A percentile compares a stretch with the other conserved stretches of the same genome.
phyloP scores from a whole-genome alignment of 495 filamentous ascomycete species.

The Aspergillus egyptiacus region DNA sequence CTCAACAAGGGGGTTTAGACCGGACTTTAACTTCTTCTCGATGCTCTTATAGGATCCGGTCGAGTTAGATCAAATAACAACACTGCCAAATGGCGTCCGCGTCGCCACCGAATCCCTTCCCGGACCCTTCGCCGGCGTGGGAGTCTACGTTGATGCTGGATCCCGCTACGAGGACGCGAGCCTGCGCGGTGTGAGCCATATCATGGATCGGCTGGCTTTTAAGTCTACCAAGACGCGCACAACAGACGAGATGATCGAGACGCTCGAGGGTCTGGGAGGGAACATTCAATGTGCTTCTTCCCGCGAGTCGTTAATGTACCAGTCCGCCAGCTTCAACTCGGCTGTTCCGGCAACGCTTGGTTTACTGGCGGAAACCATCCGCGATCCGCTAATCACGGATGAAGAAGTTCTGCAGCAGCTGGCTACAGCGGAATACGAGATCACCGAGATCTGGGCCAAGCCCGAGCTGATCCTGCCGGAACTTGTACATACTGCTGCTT shows the following conservation, averaged over 20 bases:
- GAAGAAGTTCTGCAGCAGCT: conserved; percentile 83
- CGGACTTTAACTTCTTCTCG: conserved; percentile 9
- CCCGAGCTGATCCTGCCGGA: conserved; percentile 95
- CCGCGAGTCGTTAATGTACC: conserved; percentile 96
- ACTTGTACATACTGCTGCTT: conserved; percentile 89
- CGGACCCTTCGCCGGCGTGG: conserved; percentile 90
- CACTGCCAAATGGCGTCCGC: conserved; percentile 85
- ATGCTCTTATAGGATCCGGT: conserved; percentile 78
- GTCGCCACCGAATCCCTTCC: conserved; percentile 94
- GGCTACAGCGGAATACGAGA: conserved; percentile 88
- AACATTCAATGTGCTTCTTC: conserved; percentile 96
- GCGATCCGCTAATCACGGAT: conserved; percentile 82
- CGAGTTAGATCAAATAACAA: conserved; percentile 83
- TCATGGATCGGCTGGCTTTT: conserved; percentile 93
- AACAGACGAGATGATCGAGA: conserved; percentile 80
- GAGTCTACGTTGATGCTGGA: conserved; percentile 94
- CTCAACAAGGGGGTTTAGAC: neutral
- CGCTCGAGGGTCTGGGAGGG: conserved; percentile 78
- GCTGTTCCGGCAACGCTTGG: conserved; percentile 77
- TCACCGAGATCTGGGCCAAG: conserved; percentile 95
- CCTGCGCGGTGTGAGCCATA: conserved; percentile 86
- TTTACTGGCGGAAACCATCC: conserved; percentile 89
- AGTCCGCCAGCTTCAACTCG: conserved; percentile 95
- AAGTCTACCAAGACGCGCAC: conserved; percentile 76
- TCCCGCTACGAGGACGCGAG: conserved; percentile 88